These are phyloP conservation scores for Rhizomucor miehei DNA, from an alignment of 371 early-diverging fungal genomes.

Conservation along the genomic window DNA sequence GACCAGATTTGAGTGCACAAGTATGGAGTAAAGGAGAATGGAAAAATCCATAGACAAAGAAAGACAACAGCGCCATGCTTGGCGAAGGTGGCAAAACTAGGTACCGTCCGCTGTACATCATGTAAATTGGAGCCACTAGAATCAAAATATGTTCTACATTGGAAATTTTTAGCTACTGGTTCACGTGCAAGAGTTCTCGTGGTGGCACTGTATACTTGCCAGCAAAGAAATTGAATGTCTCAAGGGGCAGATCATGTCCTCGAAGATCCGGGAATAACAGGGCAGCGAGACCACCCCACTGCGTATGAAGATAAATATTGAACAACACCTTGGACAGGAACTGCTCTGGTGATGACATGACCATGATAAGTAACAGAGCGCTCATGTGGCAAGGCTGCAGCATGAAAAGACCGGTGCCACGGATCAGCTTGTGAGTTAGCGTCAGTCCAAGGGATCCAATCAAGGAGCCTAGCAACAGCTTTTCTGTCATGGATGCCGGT, in stretches of 20 bases:
- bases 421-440: constrained; percentile 43
- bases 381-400: constrained; percentile 69
- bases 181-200: too few species aligned
- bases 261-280: constrained; percentile 57
- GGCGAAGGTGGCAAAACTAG: constrained; percentile 52
- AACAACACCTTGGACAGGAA: constrained; percentile 55
- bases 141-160: constrained; percentile 53
- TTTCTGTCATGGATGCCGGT: constrained; percentile 42
- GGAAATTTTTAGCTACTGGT: neutral
- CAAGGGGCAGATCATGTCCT: constrained; percentile 49
- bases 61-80: constrained; percentile 51
- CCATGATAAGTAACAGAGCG: constrained; percentile 47
- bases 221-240: constrained; percentile 60
- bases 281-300: constrained; percentile 63
- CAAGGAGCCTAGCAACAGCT: constrained; percentile 32
- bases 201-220: constrained; percentile 29
- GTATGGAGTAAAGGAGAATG: constrained; percentile 53
- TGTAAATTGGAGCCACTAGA: constrained; percentile 53
- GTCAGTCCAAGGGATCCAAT: constrained; percentile 43
- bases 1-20: constrained; percentile 48
- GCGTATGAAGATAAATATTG: constrained; percentile 61
- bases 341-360: constrained; percentile 46
- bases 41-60: constrained; percentile 55
- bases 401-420: constrained; percentile 50
- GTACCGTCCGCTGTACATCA: constrained; percentile 58